Base-by-base conservation (phyloP, 2,329 filamentous ascomycete species). In the Nemania diffusa region DNA sequence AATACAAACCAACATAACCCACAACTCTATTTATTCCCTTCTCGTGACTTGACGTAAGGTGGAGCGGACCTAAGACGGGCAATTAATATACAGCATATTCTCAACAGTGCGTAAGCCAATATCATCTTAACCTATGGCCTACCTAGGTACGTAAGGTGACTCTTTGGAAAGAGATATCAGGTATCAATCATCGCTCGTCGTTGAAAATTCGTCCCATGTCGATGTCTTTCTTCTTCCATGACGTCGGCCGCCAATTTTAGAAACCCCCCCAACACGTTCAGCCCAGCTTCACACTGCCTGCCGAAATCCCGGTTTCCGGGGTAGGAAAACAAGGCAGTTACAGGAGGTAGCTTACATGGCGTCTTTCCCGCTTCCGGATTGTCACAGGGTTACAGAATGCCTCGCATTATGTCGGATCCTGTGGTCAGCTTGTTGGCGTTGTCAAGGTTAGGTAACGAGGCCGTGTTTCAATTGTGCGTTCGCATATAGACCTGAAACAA, bases 381-480 rank as follows among this genome's bases (percentile, higher is more conserved):
- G 37, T 52, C 57, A 24, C 65, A 64, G 56, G 56, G 51, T 57
- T 51, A 29, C n/a, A n/a, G n/a, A n/a, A n/a, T n/a, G n/a, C 17
- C 13, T 29, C 34, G 20, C 50, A n/a, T 52, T 8, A 32, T 22
- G 32, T 64, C 44, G 61, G 34, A 60, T 64, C 56, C 59, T 64
- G 20, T 26, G 50, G 42, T 55, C 27, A 17, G 27, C 26, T 27
- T 65, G 27, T 55, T 53, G 20, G 27, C n/a, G n/a, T 29, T 26
- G 17, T n/a, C 17, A 57, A 59, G 51, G 53, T 34, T 40, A 48
- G 27, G 55, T 40, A 44, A 34, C 48, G 37, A 27, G 52, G 48
- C 37, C 40, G 62, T 27, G 61, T 68, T 62, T 68, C 66, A 62
- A 68, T 50, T 48, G 40, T 56, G 50, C 56, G 20, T 26, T 57